Evolutionary conservation across 345 rosid genomes (phyloP).

Genomic region (Acer saccharum): DNA sequence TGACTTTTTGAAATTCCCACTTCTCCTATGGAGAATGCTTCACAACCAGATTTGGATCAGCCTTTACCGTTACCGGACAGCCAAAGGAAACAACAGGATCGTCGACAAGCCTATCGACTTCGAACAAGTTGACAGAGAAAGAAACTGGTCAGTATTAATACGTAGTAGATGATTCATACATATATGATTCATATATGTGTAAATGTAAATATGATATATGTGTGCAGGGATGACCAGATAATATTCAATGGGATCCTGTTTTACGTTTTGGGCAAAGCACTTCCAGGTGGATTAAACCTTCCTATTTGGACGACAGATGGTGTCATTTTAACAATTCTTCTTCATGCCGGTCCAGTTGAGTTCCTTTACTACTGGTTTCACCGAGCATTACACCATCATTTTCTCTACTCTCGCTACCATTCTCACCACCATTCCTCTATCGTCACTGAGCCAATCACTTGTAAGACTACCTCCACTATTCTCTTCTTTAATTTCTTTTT

Average conservation of each 20-base stretch:
- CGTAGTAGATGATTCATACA: no score
- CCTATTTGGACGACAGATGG: slow-evolving; percentile 73
- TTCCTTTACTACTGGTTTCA: slow-evolving; percentile 86
- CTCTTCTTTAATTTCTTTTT: no score
- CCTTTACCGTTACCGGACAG: slow-evolving; percentile 59
- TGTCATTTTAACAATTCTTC: slow-evolving; percentile 36
- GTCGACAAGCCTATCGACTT: slow-evolving; percentile 73
- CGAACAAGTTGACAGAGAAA: slow-evolving; percentile 77
- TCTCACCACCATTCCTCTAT: slow-evolving; percentile 94
- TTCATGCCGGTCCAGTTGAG: slow-evolving; percentile 84
- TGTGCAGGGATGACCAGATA: slow-evolving; percentile 77
- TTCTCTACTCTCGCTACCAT: slow-evolving; percentile 81
- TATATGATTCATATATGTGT: no score
- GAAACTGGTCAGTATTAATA: slow-evolving; percentile 37
- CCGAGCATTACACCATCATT: slow-evolving; percentile 77
- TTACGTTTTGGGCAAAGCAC: slow-evolving; percentile 18
- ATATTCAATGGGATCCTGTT: slow-evolving; percentile 53
- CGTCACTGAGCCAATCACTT: slow-evolving; percentile 82
- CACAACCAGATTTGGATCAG: slow-evolving; percentile 76
- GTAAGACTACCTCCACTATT: slow-evolving; percentile 27
- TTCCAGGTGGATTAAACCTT: slow-evolving; percentile 37
- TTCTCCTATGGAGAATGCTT: slow-evolving; percentile 53
- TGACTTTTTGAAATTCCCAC: slow-evolving; percentile 37
- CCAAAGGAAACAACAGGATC: slow-evolving; percentile 58
- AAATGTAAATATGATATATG: no score